Conservation (phyloP, 768 basidiomycete species). For the Mycena indigotica region DNA sequence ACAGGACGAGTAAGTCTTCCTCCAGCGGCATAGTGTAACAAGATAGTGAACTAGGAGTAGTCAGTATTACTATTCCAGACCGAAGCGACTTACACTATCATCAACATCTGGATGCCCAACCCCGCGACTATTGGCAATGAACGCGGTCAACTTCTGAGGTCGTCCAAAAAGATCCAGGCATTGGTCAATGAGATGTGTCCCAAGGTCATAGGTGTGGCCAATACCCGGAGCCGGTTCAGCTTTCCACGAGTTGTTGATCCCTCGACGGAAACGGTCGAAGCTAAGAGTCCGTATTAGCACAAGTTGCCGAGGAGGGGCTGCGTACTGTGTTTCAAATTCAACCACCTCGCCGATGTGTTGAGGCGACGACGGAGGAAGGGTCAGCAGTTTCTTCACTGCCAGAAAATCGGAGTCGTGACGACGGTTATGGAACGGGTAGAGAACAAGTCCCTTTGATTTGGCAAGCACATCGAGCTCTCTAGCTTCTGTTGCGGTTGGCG, state of each 20-base stretch:
- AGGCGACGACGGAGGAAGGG: constrained; percentile 51
- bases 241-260: constrained; percentile 77
- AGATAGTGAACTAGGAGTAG: constrained; percentile 50
- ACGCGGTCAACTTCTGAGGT: constrained; percentile 67
- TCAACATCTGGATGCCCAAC: constrained; percentile 66
- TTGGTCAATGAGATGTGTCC: constrained; percentile 81
- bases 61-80: background rate
- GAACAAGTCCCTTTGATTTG: constrained; percentile 56
- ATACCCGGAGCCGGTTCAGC: constrained; percentile 62
- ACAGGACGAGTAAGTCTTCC: constrained; percentile 51
- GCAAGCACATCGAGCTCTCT: constrained; percentile 63
- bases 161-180: constrained; percentile 73
- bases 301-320: background rate
- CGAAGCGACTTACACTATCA: constrained; percentile 48
- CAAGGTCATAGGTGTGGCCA: constrained; percentile 77
- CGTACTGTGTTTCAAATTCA: constrained; percentile 72
- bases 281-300: constrained; percentile 35
- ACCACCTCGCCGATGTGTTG: constrained; percentile 61
- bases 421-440: constrained; percentile 76
- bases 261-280: constrained; percentile 73
- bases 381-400: constrained; percentile 60
- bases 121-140: constrained; percentile 70
- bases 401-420: constrained; percentile 82
- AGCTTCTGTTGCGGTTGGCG: constrained; percentile 60
- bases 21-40: constrained; percentile 51